Base-by-base conservation (phyloP, 306 rosid species). In the Senna siamea region DNA sequence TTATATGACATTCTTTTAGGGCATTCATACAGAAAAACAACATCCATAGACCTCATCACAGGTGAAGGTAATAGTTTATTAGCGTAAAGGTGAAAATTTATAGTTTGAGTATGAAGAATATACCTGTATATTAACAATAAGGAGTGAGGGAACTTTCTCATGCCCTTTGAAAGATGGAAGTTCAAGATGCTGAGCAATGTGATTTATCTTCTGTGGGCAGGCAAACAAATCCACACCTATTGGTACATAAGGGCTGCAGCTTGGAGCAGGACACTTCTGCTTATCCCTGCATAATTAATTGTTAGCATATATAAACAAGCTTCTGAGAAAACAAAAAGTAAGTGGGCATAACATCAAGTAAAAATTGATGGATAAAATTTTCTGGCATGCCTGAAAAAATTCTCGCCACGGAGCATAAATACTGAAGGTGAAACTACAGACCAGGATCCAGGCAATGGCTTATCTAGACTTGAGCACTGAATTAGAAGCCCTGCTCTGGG, bases 61-160 rank as follows among this genome's bases (percentile, higher is more conserved):
- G 59, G 14, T n/a, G n/a, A n/a, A n/a, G n/a, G n/a, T n/a, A n/a
- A n/a, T n/a, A n/a, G n/a, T n/a, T n/a, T n/a, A n/a, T n/a, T n/a
- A 18, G 73, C 5, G 37, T 32, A 32, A 46, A 71, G 20, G 30
- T 23, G 37, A 32, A 32, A 32, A 32, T 32, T 2, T 32, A 18
- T 28, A 38, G 11, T 35, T 30, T 19, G 37, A 70, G 52, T 13
- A 37, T 30, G 26, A 62, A 70, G 70, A 50, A 26, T 6, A 57
- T 69, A 89, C 98, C 97, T 93, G 98, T 63, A 93, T 89, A 62
- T 93, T 93, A 57, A 93, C 94, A 83, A 93, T 84, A 46, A 91
- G 90, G 19, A 93, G 82, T 26, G 98, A 77, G 54, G 98, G 98
- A 6, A 82, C 64, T 66, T 59, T 88, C 60, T 66, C 88, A 41